Base-by-base conservation (phyloP, 352 stramenopile genomes). In the Pythium aquatile region DNA sequence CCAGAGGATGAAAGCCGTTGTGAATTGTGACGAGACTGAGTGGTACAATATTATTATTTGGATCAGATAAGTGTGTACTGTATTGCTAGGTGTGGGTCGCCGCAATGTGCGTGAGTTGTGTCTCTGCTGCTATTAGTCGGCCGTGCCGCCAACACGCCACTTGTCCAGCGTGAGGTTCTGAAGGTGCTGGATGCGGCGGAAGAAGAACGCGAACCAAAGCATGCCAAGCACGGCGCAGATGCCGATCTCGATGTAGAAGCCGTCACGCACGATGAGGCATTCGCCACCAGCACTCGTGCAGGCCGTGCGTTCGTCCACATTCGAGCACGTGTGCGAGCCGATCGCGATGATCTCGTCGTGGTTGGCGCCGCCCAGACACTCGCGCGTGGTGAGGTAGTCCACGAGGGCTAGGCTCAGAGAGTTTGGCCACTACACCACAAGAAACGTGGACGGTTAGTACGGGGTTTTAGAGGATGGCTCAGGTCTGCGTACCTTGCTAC, bases 81-180 rank as follows among this genome's bases (percentile, higher is more conserved):
- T 44, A 40, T 58, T 28, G 33, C 29, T 56, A 24, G 11, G 14
- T 26, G 17, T 8, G 28, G 49, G n/a, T 33, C 37, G 14, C 42
- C 30, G 5, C 3, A 29, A 42, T 24, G 20, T 24, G 20, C 20
- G 20, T 24, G 20, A 24, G 20, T 24, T 24, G 24, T 47, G 16
- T 44, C 10, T 42, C 29, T 51, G 17, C 11, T 24, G 24, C 5
- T 30, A 8, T 51, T 65, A 73, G 29, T 73, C 67, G 20, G 30
- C 63, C 30, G 48, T 65, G 24, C 49, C 54, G 55, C 40, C 42
- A 5, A 95, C 77, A 55, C 86, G 86, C 86, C 86, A 95, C 65
- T 88, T 87, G 62, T 90, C 77, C 32, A 93, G 85, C 68, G 87
- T 90, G 52, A 95, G 78, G 49, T 92, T 88, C 68, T 95, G 86